phyloP scores from a whole-genome alignment of 2,329 filamentous ascomycete species.

The Ophiostoma tasmaniense region DNA sequence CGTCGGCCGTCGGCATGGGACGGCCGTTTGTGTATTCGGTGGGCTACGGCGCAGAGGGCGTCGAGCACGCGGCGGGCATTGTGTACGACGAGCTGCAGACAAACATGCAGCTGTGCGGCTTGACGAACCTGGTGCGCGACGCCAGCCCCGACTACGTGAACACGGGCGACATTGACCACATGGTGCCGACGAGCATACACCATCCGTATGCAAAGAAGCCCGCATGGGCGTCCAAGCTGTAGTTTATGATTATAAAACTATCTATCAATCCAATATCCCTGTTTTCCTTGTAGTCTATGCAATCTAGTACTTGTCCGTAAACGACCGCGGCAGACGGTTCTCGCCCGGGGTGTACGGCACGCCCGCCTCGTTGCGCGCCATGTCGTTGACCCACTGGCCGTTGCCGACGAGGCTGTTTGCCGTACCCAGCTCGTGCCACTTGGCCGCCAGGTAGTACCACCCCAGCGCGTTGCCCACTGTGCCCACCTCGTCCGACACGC shows the following conservation, averaged over 20 bases:
- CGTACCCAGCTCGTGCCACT: constrained; percentile 47
- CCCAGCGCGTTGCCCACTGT: constrained; percentile 69
- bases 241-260: not conserved
- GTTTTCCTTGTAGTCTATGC: not conserved
- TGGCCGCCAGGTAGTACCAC: constrained; percentile 71
- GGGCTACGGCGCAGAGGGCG: constrained; percentile 37
- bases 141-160: constrained; percentile 22
- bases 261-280: not conserved
- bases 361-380: constrained; percentile 58
- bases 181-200: constrained; percentile 22
- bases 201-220: constrained; percentile 20
- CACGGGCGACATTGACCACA: constrained; percentile 26
- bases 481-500: constrained; percentile 73
- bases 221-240: constrained; percentile 15
- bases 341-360: constrained; percentile 50
- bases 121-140: constrained; percentile 22
- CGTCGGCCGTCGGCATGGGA: constrained; percentile 38
- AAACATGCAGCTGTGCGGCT: constrained; percentile 30
- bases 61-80: constrained; percentile 33
- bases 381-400: constrained; percentile 63
- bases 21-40: constrained; percentile 37
- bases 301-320: constrained; percentile 26
- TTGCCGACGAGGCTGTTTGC: constrained; percentile 47
- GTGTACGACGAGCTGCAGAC: constrained; percentile 32
- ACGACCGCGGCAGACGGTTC: constrained; percentile 48